These are phyloP conservation scores for Solanum paucissectum DNA, from an alignment of 257 asterid species.

Conservation along the genomic window DNA sequence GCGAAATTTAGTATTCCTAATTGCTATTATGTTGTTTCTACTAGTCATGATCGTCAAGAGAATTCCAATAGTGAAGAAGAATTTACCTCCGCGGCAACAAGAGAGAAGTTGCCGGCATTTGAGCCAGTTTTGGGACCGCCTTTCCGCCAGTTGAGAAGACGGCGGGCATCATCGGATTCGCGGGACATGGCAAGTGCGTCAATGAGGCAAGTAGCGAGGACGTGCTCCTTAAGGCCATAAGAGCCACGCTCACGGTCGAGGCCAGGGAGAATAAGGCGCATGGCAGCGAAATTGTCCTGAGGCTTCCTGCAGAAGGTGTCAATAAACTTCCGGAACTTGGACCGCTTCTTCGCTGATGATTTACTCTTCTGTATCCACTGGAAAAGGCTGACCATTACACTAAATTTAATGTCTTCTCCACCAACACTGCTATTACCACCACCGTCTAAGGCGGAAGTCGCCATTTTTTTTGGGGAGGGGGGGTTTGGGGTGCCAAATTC, in stretches of 20 bases:
- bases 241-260: conserved; percentile 92
- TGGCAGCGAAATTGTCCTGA: conserved; percentile 69
- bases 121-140: conserved; percentile 81
- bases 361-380: conserved; percentile 80
- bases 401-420: conserved; percentile 53
- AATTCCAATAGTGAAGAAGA: neutral
- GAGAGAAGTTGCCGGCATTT: conserved; percentile 79
- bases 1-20: neutral
- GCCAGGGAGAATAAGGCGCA: conserved; percentile 70
- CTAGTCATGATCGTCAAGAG: neutral
- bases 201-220: conserved; percentile 76
- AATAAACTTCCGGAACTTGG: conserved; percentile 84
- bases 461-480: neutral
- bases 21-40: neutral
- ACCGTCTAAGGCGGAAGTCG: neutral
- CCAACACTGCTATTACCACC: neutral
- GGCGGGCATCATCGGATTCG: conserved; percentile 78
- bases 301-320: conserved; percentile 65
- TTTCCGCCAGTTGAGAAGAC: conserved; percentile 88
- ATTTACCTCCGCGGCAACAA: conserved; percentile 70
- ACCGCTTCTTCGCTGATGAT: conserved; percentile 49
- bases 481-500: neutral
- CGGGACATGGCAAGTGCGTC: conserved; percentile 86
- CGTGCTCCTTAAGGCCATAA: conserved; percentile 91
- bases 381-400: conserved; percentile 78